Percentiles rank a stretch among this genome's conserved stretches.
Conservation (phyloP, 495 filamentous ascomycete genomes). For the Aspergillus homomorphus region DNA sequence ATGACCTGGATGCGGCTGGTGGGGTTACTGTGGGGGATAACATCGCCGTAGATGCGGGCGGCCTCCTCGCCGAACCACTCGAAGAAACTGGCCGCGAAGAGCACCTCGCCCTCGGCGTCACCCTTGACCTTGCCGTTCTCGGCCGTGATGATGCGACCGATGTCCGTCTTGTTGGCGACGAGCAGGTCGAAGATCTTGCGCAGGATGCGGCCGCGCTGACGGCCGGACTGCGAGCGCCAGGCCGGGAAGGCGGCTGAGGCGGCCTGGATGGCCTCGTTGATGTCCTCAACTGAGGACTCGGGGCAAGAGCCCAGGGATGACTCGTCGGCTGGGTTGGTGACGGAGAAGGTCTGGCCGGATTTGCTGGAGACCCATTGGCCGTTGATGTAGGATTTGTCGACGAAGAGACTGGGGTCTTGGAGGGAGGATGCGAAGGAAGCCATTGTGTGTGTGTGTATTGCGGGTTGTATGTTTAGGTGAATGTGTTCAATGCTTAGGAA, state of each 20-base stretch:
- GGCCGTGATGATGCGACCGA: conserved; percentile 45
- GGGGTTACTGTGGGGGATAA: conserved; percentile 31
- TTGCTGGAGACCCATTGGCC: background rate
- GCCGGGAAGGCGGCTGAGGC: background rate
- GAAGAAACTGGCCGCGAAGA: conserved; percentile 45
- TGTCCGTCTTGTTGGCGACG: conserved; percentile 37
- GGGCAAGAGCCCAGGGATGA: background rate
- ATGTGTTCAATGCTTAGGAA: too few species aligned
- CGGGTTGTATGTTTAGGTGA: too few species aligned
- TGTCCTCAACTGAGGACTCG: conserved; percentile 1
- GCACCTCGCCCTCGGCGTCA: conserved; percentile 45
- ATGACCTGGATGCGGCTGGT: conserved; percentile 42
- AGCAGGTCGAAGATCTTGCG: conserved; percentile 30
- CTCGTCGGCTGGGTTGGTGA: background rate
- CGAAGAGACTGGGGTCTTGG: background rate
- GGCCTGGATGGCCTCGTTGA: background rate
- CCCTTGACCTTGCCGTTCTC: conserved; percentile 49
- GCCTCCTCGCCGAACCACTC: conserved; percentile 54
- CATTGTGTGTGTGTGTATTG: background rate
- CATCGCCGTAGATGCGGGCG: conserved; percentile 43
- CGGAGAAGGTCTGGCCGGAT: background rate
- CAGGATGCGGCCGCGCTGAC: conserved; percentile 21
- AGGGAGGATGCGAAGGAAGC: background rate
- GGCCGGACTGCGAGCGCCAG: conserved; percentile 1
- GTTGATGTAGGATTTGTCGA: background rate